Base-by-base conservation (phyloP, 805 yeast species). In the Wickerhamomyces xylosicus region DNA sequence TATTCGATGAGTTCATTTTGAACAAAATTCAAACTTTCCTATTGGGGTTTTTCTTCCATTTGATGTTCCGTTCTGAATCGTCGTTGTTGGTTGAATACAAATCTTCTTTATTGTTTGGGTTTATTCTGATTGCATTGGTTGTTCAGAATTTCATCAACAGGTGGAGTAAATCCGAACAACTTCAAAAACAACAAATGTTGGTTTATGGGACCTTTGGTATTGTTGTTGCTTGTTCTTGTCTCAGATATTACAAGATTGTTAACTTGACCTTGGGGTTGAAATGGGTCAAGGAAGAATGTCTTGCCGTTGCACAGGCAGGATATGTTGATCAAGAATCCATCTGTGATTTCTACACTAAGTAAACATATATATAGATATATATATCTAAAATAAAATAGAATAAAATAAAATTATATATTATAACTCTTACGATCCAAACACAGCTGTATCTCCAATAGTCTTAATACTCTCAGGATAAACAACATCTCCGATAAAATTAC, bases 51-150 rank as follows among this genome's bases (percentile, higher is more conserved):
- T 21, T 21, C 9, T 7, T 21, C 25, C 25, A 21, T 21, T 21
- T 21, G 25, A 21, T 21, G 6, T 21, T 21, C 25, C 25, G 25
- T 10, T 6, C 9, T 21, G 25, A 21, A 21, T 21, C 25, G 25
- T 21, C 25, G 10, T 21, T 21, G 25, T 7, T 21, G 9, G 10
- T 10, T 10, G 25, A 67, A 47, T 77, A 76, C 54, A 53, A 71
- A 35, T 71, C 74, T 19, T 59, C 78, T 10, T 53, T 74, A 25
- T 72, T 65, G 45, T 71, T 76, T 50, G 66, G 69, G 3, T 56
- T 74, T 4, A 51, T 76, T 40, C 47, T 67, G 19, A 41, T 64
- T 6, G 63, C 71, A 17, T 74, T 72, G 39, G 58, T 59, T 20
- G 47, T 66, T n/a, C 75, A 74, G 41, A 64, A 57, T 38, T 57